Conservation (phyloP, 208 protist species). For the Leishmania martiniquensis region DNA sequence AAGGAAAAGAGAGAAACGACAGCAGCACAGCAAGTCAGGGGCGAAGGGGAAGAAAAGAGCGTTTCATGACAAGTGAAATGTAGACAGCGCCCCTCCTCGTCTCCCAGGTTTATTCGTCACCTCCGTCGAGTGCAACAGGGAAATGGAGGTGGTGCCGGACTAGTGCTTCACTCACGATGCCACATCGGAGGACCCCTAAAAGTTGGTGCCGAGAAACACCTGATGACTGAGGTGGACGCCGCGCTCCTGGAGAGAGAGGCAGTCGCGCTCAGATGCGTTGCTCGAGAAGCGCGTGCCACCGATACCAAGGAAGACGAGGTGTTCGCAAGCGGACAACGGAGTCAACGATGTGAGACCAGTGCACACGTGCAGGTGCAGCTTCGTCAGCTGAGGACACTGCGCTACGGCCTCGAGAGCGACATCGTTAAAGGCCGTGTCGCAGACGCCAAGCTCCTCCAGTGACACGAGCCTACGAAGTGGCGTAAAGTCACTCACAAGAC, state of each 20-base stretch:
- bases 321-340: conserved; percentile 16
- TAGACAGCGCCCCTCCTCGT: neutral
- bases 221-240: conserved; percentile 34
- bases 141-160: neutral
- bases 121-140: neutral
- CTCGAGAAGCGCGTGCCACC: conserved; percentile 31
- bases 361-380: conserved; percentile 35
- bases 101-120: neutral
- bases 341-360: conserved; percentile 14
- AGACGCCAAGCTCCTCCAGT: conserved; percentile 25
- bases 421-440: conserved; percentile 30
- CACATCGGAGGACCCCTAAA: neutral
- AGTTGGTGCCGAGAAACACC: conserved; percentile 21
- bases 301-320: conserved; percentile 24
- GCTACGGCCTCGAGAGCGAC: conserved; percentile 16
- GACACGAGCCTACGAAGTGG: conserved; percentile 5
- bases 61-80: neutral
- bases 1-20: neutral
- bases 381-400: conserved; percentile 14
- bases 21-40: neutral
- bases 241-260: conserved; percentile 11
- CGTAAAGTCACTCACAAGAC: conserved; percentile 21
- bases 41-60: neutral
- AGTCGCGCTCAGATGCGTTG: conserved; percentile 8
- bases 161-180: neutral